Conservation (phyloP, 257 asterid genomes). For the Perilla frutescens region DNA sequence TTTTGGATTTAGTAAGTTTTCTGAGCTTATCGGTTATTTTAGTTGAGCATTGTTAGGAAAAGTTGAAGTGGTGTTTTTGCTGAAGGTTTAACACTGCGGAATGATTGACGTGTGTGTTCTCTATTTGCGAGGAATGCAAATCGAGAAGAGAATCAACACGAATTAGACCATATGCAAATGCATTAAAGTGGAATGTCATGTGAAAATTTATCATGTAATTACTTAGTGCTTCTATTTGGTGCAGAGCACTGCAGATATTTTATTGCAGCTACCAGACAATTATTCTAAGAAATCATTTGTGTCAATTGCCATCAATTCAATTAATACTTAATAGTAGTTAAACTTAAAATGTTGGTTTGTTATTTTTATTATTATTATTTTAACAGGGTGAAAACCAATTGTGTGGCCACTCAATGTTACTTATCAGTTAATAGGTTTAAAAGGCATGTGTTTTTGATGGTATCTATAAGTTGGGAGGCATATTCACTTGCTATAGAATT, state of each 20-base stretch:
- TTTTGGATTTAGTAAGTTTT: not conserved
- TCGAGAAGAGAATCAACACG: not conserved
- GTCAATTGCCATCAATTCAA: not conserved
- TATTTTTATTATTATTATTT: not conserved
- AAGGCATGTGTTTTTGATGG: not conserved
- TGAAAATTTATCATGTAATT: not conserved
- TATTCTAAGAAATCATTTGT: not conserved
- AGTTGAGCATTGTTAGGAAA: not conserved
- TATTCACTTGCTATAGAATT: conserved; percentile 16
- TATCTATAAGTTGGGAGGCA: not conserved
- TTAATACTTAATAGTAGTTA: not conserved
- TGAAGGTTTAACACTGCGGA: not conserved
- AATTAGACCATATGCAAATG: not conserved
- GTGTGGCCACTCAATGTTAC: not conserved
- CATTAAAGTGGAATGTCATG: conserved; percentile 12
- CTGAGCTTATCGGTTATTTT: conserved; percentile 6
- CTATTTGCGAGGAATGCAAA: not conserved
- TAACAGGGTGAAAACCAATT: not conserved
- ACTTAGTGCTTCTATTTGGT: not conserved
- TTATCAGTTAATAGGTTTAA: not conserved
- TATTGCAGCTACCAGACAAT: not conserved
- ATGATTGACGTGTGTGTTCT: not conserved
- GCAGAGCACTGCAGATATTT: not conserved
- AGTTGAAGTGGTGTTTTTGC: not conserved
- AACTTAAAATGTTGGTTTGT: not conserved